Base-by-base conservation (phyloP, 73 alveolate genomes). In the Stentor roeselii region DNA sequence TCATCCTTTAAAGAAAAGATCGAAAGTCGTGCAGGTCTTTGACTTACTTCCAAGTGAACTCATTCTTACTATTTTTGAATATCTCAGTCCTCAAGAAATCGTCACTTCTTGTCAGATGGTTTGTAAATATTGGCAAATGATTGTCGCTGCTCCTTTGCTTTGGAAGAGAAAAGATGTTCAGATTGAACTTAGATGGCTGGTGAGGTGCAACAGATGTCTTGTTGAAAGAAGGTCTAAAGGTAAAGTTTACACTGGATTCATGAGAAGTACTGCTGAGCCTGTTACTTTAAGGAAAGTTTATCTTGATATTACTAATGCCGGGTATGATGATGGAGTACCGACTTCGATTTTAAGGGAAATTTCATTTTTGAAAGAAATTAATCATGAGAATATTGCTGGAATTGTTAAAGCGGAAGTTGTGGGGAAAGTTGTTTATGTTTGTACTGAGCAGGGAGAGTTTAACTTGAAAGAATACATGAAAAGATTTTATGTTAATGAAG, bases 311-410 rank as follows among this genome's bases (percentile, higher is more conserved):
- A 90, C 96, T 58, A 93, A 95, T 67, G 97, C 99, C 3, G 98
- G 98, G 11, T 86, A 89, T 35, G 98, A 94, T 84, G 99, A 95
- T 82, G 99, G 99, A 11, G 67, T 92, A 32, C 98, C 98, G 14
- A 95, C 99, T 2, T 86, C 96, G 31, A 86, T 95, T 37, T 87
- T 95, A 42, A 84, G 99, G 60, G 99, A 95, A 83, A 86, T 95
- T 14, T 82, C 96, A 15, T 88, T 89, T 75, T 59, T 92, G 36
- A 67, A 78, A 58, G 67, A 91, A 78, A 31, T 50, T 31, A 34
- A 84, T 14, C 83, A 82, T 21, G 50, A 60, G 6, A 35, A 78
- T 36, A 94, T 91, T 67, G 85, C 87, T 6, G 86, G 84, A 11
- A 75, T 93, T 35, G 27, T 50, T 30, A 31, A 75, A 37, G 39